phyloP scores from a whole-genome alignment of 164 flowering plant genomes.

The Macadamia tetraphylla region DNA sequence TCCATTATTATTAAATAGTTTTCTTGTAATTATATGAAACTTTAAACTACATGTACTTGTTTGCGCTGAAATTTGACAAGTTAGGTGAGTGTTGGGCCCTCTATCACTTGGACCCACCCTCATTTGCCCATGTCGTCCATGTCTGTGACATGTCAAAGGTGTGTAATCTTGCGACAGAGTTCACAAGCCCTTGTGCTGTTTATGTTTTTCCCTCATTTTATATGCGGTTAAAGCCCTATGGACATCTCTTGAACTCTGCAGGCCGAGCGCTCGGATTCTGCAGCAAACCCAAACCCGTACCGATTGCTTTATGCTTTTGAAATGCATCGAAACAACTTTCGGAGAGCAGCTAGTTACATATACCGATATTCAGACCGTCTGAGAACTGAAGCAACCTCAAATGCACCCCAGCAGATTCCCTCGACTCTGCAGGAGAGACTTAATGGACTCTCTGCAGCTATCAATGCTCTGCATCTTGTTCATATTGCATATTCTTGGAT shows the following conservation, averaged over 20 bases:
- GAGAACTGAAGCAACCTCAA: slow-evolving; percentile 44
- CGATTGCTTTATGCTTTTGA: slow-evolving; percentile 88
- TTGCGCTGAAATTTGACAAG: too few relatives aligned
- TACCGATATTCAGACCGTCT: slow-evolving; percentile 65
- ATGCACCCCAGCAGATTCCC: slow-evolving; percentile 41
- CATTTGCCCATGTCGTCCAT: too few relatives aligned
- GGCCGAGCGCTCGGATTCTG: slow-evolving; percentile 85
- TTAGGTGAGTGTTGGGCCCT: too few relatives aligned
- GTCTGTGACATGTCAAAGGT: too few relatives aligned
- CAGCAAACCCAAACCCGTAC: slow-evolving; percentile 61
- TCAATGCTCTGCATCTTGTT: slow-evolving; percentile 86
- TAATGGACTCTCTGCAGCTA: slow-evolving; percentile 74
- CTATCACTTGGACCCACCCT: too few relatives aligned
- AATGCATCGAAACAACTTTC: slow-evolving; percentile 84
- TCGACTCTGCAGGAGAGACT: slow-evolving; percentile 65
- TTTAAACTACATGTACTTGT: too few relatives aligned
- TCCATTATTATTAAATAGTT: too few relatives aligned
- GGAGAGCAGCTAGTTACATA: slow-evolving; percentile 77
- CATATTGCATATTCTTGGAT: slow-evolving; percentile 86
- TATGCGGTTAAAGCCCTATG: slow-evolving; percentile 1
- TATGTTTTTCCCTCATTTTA: background rate
- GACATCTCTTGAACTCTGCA: slow-evolving; percentile 21
- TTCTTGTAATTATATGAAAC: too few relatives aligned
- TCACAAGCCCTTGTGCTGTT: too few relatives aligned
- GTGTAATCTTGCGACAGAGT: too few relatives aligned